Evolutionary conservation across 176 grass and related monocot species (phyloP), one percentile per base, ranked within the genome.

Genomic region (Panicum miliaceum): DNA sequence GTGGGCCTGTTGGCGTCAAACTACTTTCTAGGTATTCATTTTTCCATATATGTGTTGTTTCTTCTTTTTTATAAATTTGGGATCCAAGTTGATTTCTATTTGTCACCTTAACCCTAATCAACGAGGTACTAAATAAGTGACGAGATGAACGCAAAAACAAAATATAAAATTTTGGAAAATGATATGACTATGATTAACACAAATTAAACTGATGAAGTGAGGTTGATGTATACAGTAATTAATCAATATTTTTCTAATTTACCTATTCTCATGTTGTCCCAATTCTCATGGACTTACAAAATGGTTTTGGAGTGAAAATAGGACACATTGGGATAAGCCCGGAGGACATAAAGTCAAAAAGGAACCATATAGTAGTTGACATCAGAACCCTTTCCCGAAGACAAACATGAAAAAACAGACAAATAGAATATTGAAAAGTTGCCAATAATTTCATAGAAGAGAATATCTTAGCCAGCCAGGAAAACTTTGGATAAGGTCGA

Each of bases 381-480:
- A 73, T 50, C 25, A 51, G 45, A 32, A 51, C 25, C 25, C 23
- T 73, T 73, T 50, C 16, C 45, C 25, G 29, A 71, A 71, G 10
- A 46, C 22, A 23, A 25, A 43, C 11, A 47, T 18, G 10, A 72
- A 47, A 29, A 23, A 72, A 15, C 2, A 19, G 70, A 51, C 48
- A 73, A 32, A 51, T 13, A 50, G 45, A 73, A 73, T 73, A 73
- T 50, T 46, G 41, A 51, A 73, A 73, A 73, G 70, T 0, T 11
- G 70, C 27, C 68, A 73, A 50, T 73, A 51, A 73, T 73, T 51
- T 27, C 3, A 50, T 4, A 19, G 45, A 32, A n/a, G 13, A 27
- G 70, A 73, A 73, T 73, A 73, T 51, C 70, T 32, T 73, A 73
- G 46, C 46, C 70, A 34, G 25, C 70, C 4, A 73, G 23, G 68